Evolutionary conservation across 2,329 filamentous ascomycete genomes (phyloP), one percentile per base, ranked within the genome.

Genomic region (Fusarium illudens): DNA sequence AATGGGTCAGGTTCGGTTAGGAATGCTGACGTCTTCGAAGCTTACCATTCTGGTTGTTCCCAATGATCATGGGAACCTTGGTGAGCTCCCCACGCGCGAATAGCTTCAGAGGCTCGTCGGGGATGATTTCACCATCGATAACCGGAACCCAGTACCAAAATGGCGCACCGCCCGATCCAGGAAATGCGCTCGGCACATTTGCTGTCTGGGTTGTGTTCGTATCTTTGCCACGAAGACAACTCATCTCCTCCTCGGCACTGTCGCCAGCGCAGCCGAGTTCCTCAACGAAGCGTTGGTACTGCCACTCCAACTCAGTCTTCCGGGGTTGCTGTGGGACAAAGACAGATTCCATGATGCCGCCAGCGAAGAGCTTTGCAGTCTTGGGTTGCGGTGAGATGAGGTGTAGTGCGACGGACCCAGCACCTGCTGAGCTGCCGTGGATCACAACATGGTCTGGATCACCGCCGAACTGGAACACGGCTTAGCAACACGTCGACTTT

Each of bases 391-490:
- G 61, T 83, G 84, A 82, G 1, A 80, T 76, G 3, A 88, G 74
- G 58, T 88, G 86, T 63, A 87, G 78, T 3, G 82, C 81, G 1
- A 89, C 86, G 12, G 86, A 87, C 3, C 85, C 87, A 4, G 81
- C 88, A 6, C 89, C 88, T 2, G 88, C 86, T 3, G 86, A 89
- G 15, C 83, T 83, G 4, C 88, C 87, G 64, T 88, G 85, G 48
- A 90, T 84, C 0, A 89, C 84, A 29, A 90, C 84, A 65, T 86
- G 85, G 22, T 81, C 72, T 0, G 86, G 84, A 66, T 90, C 84
- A 1, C 88, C 88, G 7, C 88, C 86, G 63, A 89, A 89, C 75
- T 81, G 46, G 22, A 29, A 15, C 15, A 27, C 17, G 15, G 37
- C 11, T 53, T n/a, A 54, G 20, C 27, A 22, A 25, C 36, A 13